phyloP scores from a whole-genome alignment of 1,284 basidiomycete genomes.

The Coniferiporia weirii region DNA sequence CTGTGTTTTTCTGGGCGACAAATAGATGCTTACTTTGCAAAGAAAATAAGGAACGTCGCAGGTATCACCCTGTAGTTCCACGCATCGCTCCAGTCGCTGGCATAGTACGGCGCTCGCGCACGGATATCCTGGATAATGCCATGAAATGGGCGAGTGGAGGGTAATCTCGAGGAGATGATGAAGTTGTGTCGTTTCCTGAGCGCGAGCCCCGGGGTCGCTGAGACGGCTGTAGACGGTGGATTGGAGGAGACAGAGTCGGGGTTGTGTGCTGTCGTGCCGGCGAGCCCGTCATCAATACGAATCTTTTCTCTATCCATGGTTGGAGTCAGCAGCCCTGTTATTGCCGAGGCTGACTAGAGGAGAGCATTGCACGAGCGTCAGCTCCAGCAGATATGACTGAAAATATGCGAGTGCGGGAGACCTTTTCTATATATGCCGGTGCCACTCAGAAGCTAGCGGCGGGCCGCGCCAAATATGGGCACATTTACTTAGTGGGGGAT shows the following conservation, averaged over 20 bases:
- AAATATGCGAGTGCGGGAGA: neutral
- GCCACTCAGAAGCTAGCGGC: too few species aligned
- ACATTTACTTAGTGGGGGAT: too few species aligned
- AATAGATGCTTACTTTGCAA: slow-evolving; percentile 57
- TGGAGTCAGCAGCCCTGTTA: neutral
- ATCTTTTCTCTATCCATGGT: neutral
- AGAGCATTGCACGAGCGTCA: too few species aligned
- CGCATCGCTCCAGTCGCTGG: slow-evolving; percentile 83
- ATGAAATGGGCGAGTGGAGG: slow-evolving; percentile 39
- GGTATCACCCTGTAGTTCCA: slow-evolving; percentile 84
- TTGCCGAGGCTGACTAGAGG: too few species aligned
- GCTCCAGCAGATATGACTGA: neutral
- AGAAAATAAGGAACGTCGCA: slow-evolving; percentile 73
- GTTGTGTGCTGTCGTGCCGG: neutral
- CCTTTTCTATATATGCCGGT: neutral
- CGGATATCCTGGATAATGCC: slow-evolving; percentile 81
- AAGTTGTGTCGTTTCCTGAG: slow-evolving; percentile 7
- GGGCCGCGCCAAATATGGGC: too few species aligned
- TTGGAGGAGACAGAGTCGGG: neutral
- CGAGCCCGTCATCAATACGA: neutral
- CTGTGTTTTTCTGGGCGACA: slow-evolving; percentile 5
- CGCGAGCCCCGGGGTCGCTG: slow-evolving; percentile 21
- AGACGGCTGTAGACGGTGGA: slow-evolving; percentile 18
- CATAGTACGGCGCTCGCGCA: slow-evolving; percentile 75
- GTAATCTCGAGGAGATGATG: slow-evolving; percentile 16